Base-by-base conservation (phyloP, 2,329 filamentous ascomycete species). In the Phaeoacremonium minimum region DNA sequence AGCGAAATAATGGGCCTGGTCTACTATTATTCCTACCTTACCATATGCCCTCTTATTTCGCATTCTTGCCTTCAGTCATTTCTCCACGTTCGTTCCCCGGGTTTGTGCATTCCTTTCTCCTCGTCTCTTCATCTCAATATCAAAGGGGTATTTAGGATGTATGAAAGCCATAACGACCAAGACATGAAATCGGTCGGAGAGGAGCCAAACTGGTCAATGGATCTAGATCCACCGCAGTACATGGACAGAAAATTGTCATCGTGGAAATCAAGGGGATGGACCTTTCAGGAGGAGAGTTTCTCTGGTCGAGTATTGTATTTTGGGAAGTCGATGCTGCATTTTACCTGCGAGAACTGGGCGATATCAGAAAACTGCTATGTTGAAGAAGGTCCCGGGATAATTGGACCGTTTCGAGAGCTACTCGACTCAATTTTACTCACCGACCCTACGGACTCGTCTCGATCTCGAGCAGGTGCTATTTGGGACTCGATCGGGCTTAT, bases 21-120 rank as follows among this genome's bases (percentile, higher is more conserved):
- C 13, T 33, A 33, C 32, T 18, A 19, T 19, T 19, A 33, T 19
- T 22, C 32, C 4, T 33, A 33, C 32, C 17, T 33, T 18, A 33
- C 32, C 5, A 19, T 33, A 19, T 33, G 32, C 32, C 20, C 32
- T 8, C 32, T 33, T 18, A 19, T 19, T 5, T 19, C 17, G 15
- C 17, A 18, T 18, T 33, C 32, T 9, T 26, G 22, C 22, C 22
- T 26, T n/a, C 22, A 26, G 22, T 18, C 17, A 15, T 33, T 19
- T 12, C 15, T 33, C 15, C 9, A n/a, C 9, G 22, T 26, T 9
- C 22, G 22, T n/a, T 26, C 22, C 22, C n/a, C 22, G 9, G 22
- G 22, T n/a, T n/a, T 26, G 22, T 9, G 18, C 32, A 14, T 19
- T 15, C 11, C 13, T 20, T 14, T 33, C 17, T 18, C 32, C 17